A percentile compares a stretch with the other conserved stretches of the same genome.
Conservation (phyloP, 1,139 yeast species). For the Debaryomyces fabryi region DNA sequence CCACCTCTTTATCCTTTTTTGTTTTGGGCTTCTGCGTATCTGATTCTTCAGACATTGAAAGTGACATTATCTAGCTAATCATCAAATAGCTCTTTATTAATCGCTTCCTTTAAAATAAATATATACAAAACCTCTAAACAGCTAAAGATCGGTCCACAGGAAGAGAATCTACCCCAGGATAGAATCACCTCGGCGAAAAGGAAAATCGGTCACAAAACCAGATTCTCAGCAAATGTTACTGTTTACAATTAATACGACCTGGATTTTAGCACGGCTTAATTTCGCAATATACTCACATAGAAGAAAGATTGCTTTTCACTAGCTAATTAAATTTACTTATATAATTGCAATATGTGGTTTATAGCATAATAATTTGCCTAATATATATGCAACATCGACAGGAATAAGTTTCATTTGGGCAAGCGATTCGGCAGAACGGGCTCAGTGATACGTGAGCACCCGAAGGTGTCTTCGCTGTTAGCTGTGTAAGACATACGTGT, state of each 20-base stretch:
- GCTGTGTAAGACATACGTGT: neutral
- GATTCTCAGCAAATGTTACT: neutral
- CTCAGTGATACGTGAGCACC: neutral
- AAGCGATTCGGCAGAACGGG: neutral
- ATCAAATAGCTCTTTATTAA: neutral
- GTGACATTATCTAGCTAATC: conserved; percentile 5
- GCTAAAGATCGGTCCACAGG: conserved; percentile 5
- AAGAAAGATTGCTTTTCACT: neutral
- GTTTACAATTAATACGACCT: neutral
- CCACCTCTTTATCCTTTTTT: conserved; percentile 19
- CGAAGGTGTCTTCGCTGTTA: neutral
- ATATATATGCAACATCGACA: neutral
- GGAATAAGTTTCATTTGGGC: neutral
- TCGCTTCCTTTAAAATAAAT: neutral
- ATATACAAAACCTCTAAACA: conserved; percentile 1
- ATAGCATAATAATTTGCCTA: neutral
- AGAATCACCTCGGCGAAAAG: conserved; percentile 5
- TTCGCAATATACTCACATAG: neutral
- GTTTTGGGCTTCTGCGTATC: neutral
- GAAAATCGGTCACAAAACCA: neutral
- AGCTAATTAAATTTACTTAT: neutral
- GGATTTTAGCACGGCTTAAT: neutral
- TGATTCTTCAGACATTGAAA: conserved; percentile 2
- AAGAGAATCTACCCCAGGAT: conserved; percentile 6
- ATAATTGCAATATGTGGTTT: neutral